Evolutionary conservation across 75 land plant species (phyloP).

Genomic region (Gnetum montanum): DNA sequence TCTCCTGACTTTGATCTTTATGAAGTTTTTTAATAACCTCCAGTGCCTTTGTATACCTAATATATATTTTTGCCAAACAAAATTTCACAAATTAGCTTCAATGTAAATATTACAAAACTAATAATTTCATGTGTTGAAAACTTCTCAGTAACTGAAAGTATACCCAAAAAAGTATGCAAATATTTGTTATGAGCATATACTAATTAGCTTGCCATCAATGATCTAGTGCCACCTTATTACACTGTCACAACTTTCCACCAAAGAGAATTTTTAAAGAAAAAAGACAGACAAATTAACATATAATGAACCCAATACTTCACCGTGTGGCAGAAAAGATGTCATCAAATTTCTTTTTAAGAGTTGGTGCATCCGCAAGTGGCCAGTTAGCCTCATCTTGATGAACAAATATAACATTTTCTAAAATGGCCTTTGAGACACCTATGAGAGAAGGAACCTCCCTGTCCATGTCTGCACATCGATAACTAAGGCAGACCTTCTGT

Average conservation of each 20-base stretch:
- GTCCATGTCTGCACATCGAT: constrained; percentile 98
- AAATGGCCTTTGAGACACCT: constrained; percentile 98
- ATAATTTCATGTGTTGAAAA: background rate
- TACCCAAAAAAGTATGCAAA: background rate
- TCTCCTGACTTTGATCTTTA: constrained; percentile 93
- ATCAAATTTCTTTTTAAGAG: constrained; percentile 93
- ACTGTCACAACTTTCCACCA: no score
- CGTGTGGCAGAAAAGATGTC: constrained; percentile 96
- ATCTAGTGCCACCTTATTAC: no score
- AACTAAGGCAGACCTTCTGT: constrained; percentile 98
- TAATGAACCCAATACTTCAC: constrained; percentile 19
- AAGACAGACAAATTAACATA: background rate
- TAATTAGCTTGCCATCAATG: no score
- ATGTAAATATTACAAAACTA: no score
- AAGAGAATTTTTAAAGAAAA: background rate
- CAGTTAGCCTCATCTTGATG: constrained; percentile 98
- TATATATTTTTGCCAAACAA: background rate
- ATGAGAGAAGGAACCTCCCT: constrained; percentile 92
- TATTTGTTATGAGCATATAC: no score
- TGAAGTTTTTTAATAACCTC: constrained; percentile 96
- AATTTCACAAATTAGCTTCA: no score
- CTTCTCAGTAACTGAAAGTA: background rate
- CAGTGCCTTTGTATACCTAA: constrained; percentile 90
- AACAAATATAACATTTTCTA: constrained; percentile 97
- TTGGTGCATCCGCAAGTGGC: constrained; percentile 90